Conservation (phyloP, 2,329 filamentous ascomycete genomes). For the Claviceps paspali region DNA sequence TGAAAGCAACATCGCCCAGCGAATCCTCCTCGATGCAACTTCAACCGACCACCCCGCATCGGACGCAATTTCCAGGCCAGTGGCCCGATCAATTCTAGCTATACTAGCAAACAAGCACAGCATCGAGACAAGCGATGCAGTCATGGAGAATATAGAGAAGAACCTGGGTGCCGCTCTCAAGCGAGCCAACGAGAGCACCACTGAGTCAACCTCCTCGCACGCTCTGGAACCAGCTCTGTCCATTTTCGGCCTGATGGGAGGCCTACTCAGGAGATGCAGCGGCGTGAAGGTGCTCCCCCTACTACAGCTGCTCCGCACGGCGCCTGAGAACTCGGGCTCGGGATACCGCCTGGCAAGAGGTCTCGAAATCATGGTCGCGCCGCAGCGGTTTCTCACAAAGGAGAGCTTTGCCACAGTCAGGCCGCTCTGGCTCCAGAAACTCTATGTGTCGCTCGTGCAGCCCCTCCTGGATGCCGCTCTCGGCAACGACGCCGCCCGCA, state of each 20-base stretch:
- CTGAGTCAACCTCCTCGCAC: not conserved
- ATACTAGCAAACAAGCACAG: conserved; percentile 31
- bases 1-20: conserved; percentile 19
- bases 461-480: conserved; percentile 29
- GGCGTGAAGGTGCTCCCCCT: conserved; percentile 19
- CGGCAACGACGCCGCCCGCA: conserved; percentile 13
- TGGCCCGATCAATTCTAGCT: conserved; percentile 22
- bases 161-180: conserved; percentile 10
- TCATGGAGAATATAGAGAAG: conserved; percentile 15
- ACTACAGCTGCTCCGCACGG: conserved; percentile 20
- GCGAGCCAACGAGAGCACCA: not conserved
- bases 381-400: conserved; percentile 22
- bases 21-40: conserved; percentile 17
- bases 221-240: conserved; percentile 9
- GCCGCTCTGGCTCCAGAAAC: conserved; percentile 32
- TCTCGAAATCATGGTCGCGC: conserved; percentile 26
- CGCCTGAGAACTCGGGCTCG: conserved; percentile 16
- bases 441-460: conserved; percentile 30
- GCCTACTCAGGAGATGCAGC: conserved; percentile 23
- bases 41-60: conserved; percentile 4
- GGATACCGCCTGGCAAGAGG: conserved; percentile 26
- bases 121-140: conserved; percentile 16
- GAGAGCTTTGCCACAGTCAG: conserved; percentile 28
- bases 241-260: conserved; percentile 21
- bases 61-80: conserved; percentile 11